Evolutionary conservation across 257 asterid species (phyloP), one percentile per base, ranked within the genome.

Genomic region (Lavandula angustifolia): DNA sequence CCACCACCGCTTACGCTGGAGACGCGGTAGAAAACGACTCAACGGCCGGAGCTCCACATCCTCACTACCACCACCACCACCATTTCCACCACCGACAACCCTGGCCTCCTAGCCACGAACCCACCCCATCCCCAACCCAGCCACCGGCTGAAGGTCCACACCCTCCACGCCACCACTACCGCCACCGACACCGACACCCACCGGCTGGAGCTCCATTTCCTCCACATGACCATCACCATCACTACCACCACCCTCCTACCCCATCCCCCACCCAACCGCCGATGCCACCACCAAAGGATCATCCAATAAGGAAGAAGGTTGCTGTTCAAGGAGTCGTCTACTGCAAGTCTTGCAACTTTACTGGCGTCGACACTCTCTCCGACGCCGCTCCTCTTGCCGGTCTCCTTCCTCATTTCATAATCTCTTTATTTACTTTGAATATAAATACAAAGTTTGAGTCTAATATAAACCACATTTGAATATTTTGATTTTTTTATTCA

Each of bases 341-440:
- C 73, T 89, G 96, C 82, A 89, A 89, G 38, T 50, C 86, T 0
- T 89, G 96, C 87, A 79, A 75, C 65, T 89, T 66, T 22, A 66
- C 66, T 0, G 94, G 95, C 0, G 32, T 67, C 51, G 77, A 78
- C 56, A 83, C 83, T 11, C 76, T 83, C 40, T 0, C 3, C 31
- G 82, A 66, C 3, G 92, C 91, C 57, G 4, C 76, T 18, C 81
- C 89, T n/a, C 82, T 89, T 2, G 41, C 18, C 0, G 88, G 94
- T 81, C 9, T 17, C 67, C 74, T 7, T 2, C 11, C 31, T 16
- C 13, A n/a, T n/a, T n/a, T n/a, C n/a, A n/a, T n/a, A n/a, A n/a
- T n/a, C n/a, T n/a, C n/a, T n/a, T n/a, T n/a, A n/a, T n/a, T n/a
- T n/a, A n/a, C n/a, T n/a, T n/a, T n/a, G n/a, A n/a, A n/a, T n/a